These are phyloP conservation scores for Fusarium sp. DNA, from an alignment of 2,329 filamentous ascomycete species.

Conservation along the genomic window DNA sequence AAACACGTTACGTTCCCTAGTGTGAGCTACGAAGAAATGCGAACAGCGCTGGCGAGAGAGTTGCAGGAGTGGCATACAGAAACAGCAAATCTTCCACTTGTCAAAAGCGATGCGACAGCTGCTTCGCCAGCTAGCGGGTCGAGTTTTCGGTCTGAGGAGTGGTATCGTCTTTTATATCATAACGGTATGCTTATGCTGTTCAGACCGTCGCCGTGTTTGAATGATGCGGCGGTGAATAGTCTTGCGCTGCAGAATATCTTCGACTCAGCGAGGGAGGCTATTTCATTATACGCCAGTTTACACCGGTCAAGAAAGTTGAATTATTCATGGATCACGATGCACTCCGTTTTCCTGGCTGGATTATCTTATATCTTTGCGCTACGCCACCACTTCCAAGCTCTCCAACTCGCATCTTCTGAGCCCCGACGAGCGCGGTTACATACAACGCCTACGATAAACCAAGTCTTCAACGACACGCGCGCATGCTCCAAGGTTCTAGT, in stretches of 20 bases:
- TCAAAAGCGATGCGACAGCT: conserved; percentile 40
- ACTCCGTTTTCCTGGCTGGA: conserved; percentile 62
- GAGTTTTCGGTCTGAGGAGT: conserved; percentile 57
- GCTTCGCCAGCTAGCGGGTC: conserved; percentile 49
- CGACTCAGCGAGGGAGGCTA: conserved; percentile 55
- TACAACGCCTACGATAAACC: conserved; percentile 55
- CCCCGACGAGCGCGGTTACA: conserved; percentile 37
- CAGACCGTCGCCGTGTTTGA: conserved; percentile 55
- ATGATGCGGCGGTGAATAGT: conserved; percentile 46
- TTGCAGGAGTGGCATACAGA: conserved; percentile 52
- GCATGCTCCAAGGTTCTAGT: conserved; percentile 61
- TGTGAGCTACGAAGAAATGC: conserved; percentile 31
- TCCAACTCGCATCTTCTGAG: conserved; percentile 27
- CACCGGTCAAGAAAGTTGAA: conserved; percentile 62
- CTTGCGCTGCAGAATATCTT: conserved; percentile 55
- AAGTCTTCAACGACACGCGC: conserved; percentile 59
- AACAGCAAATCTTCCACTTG: conserved; percentile 47
- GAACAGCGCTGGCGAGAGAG: conserved; percentile 46
- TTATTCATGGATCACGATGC: conserved; percentile 64
- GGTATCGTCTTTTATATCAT: conserved; percentile 60
- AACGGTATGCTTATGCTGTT: conserved; percentile 60
- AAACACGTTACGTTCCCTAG: conserved; percentile 27
- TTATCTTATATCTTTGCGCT: conserved; percentile 60
- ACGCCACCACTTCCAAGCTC: conserved; percentile 55
- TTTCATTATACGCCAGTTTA: conserved; percentile 59